Evolutionary conservation across 208 protist species (phyloP), one percentile per base, ranked within the genome.

Genomic region (Acanthamoeba rhysodes): DNA sequence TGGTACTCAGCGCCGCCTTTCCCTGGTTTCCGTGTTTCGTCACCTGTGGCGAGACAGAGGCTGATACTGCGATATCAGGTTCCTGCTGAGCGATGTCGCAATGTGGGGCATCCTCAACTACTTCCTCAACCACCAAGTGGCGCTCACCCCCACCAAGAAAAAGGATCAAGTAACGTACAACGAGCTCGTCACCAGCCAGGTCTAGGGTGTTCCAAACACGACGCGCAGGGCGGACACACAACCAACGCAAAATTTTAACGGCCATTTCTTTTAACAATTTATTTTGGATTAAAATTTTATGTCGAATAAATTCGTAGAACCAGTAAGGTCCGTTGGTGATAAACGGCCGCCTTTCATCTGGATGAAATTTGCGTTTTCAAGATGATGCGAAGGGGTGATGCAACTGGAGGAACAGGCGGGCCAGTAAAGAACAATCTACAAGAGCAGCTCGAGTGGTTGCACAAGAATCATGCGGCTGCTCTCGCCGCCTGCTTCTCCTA

Each of bases 31-130:
- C 8, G 14, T 37, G 72, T 3, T 3, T 32, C 18, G 5, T 80
- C 8, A 18, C 1, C 0, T 12, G 37, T 41, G 37, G 37, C 37
- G 4, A 41, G 14, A 18, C 27, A 29, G 72, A 24, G 32, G 72
- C 12, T 59, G 18, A 59, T 6, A 59, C 53, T 12, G 14, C 1
- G 53, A 22, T 0, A 16, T 59, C 45, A 84, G 74, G 74, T 84
- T 84, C 74, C 74, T 84, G 20, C n/a, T 84, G n/a, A 84, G 74
- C 24, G 74, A 84, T 27, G 74, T 84, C 14, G 74, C 74, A 18
- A 84, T 84, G 74, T 84, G 45, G 41, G 45, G 74, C 74, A 57
- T 84, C 41, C 74, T 84, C 74, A 84, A 84, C 20, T 84, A 84
- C 74, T 84, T 84, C 74, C n/a, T 84, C 62, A 68, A 68, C 62